Conservation (phyloP, 306 rosid genomes). For the Sicyos edulis region DNA sequence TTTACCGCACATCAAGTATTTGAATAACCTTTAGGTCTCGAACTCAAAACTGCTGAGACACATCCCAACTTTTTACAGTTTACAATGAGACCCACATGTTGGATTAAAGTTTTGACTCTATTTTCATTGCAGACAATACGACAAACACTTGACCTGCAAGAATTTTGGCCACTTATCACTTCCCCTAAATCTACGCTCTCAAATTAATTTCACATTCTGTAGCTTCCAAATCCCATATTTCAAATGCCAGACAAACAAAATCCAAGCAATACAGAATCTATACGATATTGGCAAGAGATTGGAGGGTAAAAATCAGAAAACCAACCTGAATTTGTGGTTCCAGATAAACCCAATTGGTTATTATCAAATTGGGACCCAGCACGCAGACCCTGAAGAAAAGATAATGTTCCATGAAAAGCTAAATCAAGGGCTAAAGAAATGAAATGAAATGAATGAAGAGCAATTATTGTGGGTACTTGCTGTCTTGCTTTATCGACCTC, state of each 20-base stretch:
- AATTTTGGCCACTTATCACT: not conserved
- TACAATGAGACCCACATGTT: conserved; percentile 15
- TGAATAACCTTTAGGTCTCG: not conserved
- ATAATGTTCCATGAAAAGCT: conserved; percentile 12
- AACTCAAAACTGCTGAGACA: not conserved
- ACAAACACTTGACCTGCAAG: conserved; percentile 17
- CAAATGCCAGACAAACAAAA: not conserved
- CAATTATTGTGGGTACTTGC: conserved; percentile 47
- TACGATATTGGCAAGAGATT: conserved; percentile 1
- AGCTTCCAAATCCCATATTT: not conserved
- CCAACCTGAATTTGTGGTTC: conserved; percentile 60
- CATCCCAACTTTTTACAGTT: not conserved
- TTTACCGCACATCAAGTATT: too few relatives aligned
- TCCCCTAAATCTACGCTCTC: not conserved
- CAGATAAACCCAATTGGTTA: conserved; percentile 41
- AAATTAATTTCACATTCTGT: not conserved
- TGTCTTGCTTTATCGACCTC: conserved; percentile 65
- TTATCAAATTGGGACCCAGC: conserved; percentile 47
- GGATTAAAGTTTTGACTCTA: conserved; percentile 2
- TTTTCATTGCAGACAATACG: not conserved
- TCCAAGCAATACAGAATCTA: not conserved
- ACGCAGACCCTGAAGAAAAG: conserved; percentile 55
- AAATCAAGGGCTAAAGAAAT: conserved; percentile 17
- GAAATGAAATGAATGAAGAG: conserved; percentile 21
- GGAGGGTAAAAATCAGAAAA: conserved; percentile 16